phyloP scores from a whole-genome alignment of 352 stramenopile species.

The Plasmopara viticola region DNA sequence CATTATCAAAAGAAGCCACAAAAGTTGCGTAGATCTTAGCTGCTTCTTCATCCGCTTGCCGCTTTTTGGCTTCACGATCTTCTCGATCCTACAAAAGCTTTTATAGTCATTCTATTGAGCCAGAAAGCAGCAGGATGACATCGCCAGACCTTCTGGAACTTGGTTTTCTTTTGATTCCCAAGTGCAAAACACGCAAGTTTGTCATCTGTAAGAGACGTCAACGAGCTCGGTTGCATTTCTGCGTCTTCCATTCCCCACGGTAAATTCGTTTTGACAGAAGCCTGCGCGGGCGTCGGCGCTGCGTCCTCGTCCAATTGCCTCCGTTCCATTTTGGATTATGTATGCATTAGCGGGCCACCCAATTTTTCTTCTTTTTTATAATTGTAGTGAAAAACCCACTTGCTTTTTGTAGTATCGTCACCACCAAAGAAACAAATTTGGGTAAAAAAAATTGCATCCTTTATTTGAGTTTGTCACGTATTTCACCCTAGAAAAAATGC shows the following conservation, averaged over 20 bases:
- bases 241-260: constrained; percentile 61
- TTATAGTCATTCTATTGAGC: constrained; percentile 7
- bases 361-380: too few relatives aligned
- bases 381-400: too few relatives aligned
- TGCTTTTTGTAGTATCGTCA: too few relatives aligned
- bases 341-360: too few relatives aligned
- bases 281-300: background rate
- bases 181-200: constrained; percentile 76
- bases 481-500: background rate
- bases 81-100: constrained; percentile 45
- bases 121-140: constrained; percentile 3
- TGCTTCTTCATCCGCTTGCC: constrained; percentile 78
- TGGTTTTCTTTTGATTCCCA: constrained; percentile 79
- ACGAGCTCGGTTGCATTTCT: constrained; percentile 66
- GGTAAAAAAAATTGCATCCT: too few relatives aligned
- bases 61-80: constrained; percentile 78
- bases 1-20: constrained; percentile 84
- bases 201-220: constrained; percentile 62
- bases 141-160: constrained; percentile 70
- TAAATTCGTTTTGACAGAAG: constrained; percentile 12
- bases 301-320: constrained; percentile 12
- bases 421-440: too few relatives aligned
- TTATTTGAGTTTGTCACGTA: too few relatives aligned
- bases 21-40: constrained; percentile 87
- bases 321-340: too few relatives aligned